Evolutionary conservation across 1,139 yeast genomes (phyloP), one percentile per base, ranked within the genome.

Genomic region (Lodderomyces orthopsilosis): DNA sequence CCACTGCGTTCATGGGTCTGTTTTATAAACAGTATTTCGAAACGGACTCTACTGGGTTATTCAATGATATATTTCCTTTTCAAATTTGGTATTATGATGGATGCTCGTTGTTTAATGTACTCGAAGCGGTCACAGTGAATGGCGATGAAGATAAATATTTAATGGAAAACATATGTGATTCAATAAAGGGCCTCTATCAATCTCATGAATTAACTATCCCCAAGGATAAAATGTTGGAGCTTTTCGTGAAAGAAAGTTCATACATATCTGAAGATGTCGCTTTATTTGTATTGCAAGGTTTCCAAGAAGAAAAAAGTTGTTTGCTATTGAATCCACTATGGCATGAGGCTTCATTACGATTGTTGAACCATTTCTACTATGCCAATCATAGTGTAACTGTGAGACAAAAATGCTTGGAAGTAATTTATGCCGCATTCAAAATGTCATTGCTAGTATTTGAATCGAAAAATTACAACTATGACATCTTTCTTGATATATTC

Each of bases 281-380:
- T 6, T 51, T 61, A 12, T 70, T 70, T 45, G 70, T 81, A 1
- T 59, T 81, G 32, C 58, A 65, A 6, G 74, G 67, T 53, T 83
- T 78, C 55, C 61, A 64, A 1, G 68, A 71, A n/a, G 78, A 74
- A 43, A 72, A 73, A 41, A 53, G 74, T 21, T 83, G 90, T 53
- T 68, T 81, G 1, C 74, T 81, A 6, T 56, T 80, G n/a, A 63
- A 73, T 37, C 69, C 76, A 0, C 61, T 70, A 15, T 83, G 90
- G 87, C 62, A 63, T 38, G 68, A 65, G 1, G 77, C 79, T 51
- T 65, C 79, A 38, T 58, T 62, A 18, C 63, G 61, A n/a, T 47
- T 83, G 2, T 58, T 82, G 19, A 65, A 68, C 19, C 63, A 66
- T 19, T 83, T 81, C 53, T 81, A 70, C 54, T 61, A 59, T 35